Evolutionary conservation across 2,329 filamentous ascomycete genomes (phyloP).

Genomic region (Monilinia laxa): DNA sequence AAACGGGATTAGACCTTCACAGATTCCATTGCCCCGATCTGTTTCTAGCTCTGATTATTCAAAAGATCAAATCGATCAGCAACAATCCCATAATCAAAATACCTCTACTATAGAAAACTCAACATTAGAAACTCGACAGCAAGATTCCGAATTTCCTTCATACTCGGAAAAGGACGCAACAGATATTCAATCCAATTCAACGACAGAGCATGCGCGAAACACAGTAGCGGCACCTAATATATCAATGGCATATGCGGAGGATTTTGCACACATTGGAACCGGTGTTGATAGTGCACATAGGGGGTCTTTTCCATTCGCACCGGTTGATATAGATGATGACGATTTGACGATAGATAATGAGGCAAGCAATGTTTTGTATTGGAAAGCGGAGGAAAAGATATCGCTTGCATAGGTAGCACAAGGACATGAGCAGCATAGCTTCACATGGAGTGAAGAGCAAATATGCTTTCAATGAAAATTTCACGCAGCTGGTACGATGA

Average conservation of each 20-base stretch:
- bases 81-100: slow-evolving; percentile 7
- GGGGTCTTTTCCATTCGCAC: slow-evolving; percentile 20
- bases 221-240: slow-evolving; percentile 31
- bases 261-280: slow-evolving; percentile 34
- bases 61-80: slow-evolving; percentile 23
- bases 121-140: slow-evolving; percentile 20
- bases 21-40: slow-evolving; percentile 25
- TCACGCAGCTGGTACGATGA: background rate
- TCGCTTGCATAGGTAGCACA: slow-evolving; percentile 7
- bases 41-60: slow-evolving; percentile 26
- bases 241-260: slow-evolving; percentile 27
- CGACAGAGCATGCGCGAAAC: slow-evolving; percentile 29
- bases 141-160: slow-evolving; percentile 7
- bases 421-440: slow-evolving; percentile 10
- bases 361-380: slow-evolving; percentile 18
- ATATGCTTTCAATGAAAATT: slow-evolving; percentile 1
- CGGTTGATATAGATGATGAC: slow-evolving; percentile 32
- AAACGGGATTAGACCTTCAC: slow-evolving; percentile 6
- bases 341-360: slow-evolving; percentile 35
- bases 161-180: slow-evolving; percentile 9
- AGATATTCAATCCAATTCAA: slow-evolving; percentile 1
- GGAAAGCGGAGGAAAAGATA: slow-evolving; percentile 19
- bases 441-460: slow-evolving; percentile 3
- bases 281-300: slow-evolving; percentile 33
- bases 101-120: slow-evolving; percentile 19